Conservation (phyloP, 1,139 yeast genomes). For the Candida neerlandica region DNA sequence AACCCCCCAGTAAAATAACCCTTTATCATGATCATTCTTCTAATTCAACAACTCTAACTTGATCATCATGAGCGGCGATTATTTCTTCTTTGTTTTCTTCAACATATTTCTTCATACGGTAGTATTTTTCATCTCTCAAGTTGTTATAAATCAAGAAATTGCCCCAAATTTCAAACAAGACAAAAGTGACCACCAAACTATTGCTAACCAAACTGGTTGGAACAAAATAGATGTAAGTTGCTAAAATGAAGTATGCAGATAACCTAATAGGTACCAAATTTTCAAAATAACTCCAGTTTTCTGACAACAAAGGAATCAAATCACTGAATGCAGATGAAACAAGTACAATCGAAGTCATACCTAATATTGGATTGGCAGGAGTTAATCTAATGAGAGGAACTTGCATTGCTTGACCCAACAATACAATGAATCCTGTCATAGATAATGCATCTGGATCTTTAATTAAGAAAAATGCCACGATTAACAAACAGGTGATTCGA, state of each 20-base stretch:
- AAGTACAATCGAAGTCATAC: conserved; percentile 51
- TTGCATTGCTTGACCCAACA: conserved; percentile 62
- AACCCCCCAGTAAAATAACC: background rate
- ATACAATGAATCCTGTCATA: conserved; percentile 50
- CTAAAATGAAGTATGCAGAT: conserved; percentile 53
- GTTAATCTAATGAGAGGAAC: conserved; percentile 47
- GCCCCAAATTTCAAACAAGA: conserved; percentile 73
- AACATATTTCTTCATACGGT: conserved; percentile 41
- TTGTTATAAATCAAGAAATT: conserved; percentile 65
- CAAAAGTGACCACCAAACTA: conserved; percentile 60
- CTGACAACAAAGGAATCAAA: conserved; percentile 59
- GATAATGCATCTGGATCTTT: conserved; percentile 49
- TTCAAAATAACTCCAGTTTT: conserved; percentile 61
- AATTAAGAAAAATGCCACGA: conserved; percentile 61
- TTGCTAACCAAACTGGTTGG: conserved; percentile 53
- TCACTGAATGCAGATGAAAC: conserved; percentile 51
- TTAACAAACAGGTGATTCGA: conserved; percentile 49
- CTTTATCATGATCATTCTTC: conserved; percentile 4
- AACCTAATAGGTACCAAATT: conserved; percentile 71
- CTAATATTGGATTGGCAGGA: conserved; percentile 52
- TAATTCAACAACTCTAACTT: conserved; percentile 26
- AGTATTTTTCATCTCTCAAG: conserved; percentile 62
- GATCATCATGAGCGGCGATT: conserved; percentile 30
- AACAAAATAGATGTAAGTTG: conserved; percentile 44
- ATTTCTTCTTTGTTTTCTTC: conserved; percentile 41